Evolutionary conservation across 1,284 basidiomycete genomes (phyloP).

Genomic region (Xanthoconium separans): DNA sequence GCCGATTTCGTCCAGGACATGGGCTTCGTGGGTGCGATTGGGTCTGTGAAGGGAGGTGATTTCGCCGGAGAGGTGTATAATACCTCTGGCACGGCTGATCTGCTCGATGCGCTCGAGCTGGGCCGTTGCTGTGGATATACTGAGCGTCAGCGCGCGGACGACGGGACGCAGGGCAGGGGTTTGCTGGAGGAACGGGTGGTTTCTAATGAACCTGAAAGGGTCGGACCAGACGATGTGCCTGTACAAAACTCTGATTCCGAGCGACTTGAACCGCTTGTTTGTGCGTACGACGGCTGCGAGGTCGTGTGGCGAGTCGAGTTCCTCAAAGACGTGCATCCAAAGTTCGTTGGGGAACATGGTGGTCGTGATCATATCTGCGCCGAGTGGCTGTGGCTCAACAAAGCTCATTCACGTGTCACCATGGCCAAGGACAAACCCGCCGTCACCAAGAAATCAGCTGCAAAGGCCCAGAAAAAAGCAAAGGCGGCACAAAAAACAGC

Average conservation of each 20-base stretch:
- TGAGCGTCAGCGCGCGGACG: slow-evolving; percentile 25
- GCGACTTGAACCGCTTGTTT: slow-evolving; percentile 33
- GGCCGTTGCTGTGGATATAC: slow-evolving; percentile 23
- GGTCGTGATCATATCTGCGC: neutral
- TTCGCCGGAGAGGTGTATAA: slow-evolving; percentile 19
- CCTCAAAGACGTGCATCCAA: slow-evolving; percentile 27
- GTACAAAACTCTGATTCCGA: slow-evolving; percentile 35
- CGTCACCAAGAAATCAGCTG: slow-evolving; percentile 48
- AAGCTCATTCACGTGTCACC: no score
- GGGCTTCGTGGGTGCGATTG: slow-evolving; percentile 23
- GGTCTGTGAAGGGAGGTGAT: slow-evolving; percentile 14
- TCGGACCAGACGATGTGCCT: slow-evolving; percentile 37
- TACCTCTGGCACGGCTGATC: slow-evolving; percentile 25
- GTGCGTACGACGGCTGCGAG: slow-evolving; percentile 34
- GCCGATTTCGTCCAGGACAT: slow-evolving; percentile 24
- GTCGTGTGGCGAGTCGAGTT: slow-evolving; percentile 32
- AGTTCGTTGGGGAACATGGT: slow-evolving; percentile 26
- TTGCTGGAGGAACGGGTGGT: slow-evolving; percentile 12
- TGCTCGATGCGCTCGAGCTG: slow-evolving; percentile 27
- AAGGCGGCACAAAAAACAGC: slow-evolving; percentile 70
- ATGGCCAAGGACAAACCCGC: slow-evolving; percentile 22
- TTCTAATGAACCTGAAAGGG: slow-evolving; percentile 28
- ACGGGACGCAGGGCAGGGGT: slow-evolving; percentile 8
- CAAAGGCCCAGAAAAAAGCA: slow-evolving; percentile 72
- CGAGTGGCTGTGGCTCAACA: slow-evolving; percentile 1